Conservation (phyloP, 2,329 filamentous ascomycete species). For the Cyanodermella asteris region DNA sequence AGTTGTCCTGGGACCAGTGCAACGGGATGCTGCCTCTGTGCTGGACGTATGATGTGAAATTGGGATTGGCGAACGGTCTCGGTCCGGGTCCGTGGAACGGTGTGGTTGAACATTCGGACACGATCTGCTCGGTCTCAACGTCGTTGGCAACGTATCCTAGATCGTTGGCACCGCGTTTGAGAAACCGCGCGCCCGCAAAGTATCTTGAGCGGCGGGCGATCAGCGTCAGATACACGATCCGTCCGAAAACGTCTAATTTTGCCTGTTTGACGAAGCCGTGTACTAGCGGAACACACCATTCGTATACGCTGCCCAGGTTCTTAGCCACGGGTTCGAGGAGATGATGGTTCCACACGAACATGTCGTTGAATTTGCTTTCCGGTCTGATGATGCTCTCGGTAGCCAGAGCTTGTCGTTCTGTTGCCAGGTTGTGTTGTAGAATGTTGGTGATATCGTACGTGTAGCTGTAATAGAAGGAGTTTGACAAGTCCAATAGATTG, state of each 20-base stretch:
- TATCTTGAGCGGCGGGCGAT: conserved; percentile 80
- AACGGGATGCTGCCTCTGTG: conserved; percentile 91
- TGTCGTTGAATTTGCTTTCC: conserved; percentile 55
- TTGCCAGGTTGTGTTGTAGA: conserved; percentile 74
- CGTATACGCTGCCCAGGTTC: conserved; percentile 57
- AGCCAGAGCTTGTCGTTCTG: conserved; percentile 50
- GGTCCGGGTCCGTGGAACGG: conserved; percentile 87
- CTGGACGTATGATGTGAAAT: conserved; percentile 90
- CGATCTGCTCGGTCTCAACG: conserved; percentile 95
- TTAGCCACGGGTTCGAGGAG: conserved; percentile 53
- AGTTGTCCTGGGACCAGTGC: conserved; percentile 93
- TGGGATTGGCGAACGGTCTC: conserved; percentile 64
- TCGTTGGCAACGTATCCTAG: conserved; percentile 92
- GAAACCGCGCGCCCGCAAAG: conserved; percentile 81
- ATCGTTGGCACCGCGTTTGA: conserved; percentile 90
- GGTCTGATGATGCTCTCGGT: conserved; percentile 38
- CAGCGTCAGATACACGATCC: conserved; percentile 75
- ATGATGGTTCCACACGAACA: conserved; percentile 98
- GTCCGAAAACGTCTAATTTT: conserved; percentile 46
- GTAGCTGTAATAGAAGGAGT: conserved; percentile 96
- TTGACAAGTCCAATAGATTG: conserved; percentile 71
- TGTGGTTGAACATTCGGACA: conserved; percentile 81
- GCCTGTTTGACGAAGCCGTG: conserved; percentile 93
- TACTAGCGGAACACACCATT: conserved; percentile 91
- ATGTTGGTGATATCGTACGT: conserved; percentile 90